A percentile compares a stretch with the other conserved stretches of the same genome.
Conservation (phyloP, 495 filamentous ascomycete species). For the Lophiotrema nucula region DNA sequence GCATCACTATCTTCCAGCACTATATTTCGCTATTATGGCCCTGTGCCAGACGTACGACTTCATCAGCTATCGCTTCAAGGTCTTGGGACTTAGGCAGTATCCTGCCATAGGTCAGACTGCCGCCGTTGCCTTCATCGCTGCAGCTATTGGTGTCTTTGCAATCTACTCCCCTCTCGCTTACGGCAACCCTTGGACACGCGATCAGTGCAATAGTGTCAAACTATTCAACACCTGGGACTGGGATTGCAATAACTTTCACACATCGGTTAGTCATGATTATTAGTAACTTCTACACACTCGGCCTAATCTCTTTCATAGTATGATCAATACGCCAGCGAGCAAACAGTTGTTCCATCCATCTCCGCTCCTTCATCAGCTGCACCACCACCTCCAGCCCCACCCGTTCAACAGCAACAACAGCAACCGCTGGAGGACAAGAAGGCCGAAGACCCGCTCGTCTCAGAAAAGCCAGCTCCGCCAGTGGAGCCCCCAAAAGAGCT, state of each 20-base stretch:
- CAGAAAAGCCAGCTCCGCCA: conserved; percentile 33
- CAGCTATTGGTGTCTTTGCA: conserved; percentile 73
- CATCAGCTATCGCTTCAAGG: conserved; percentile 62
- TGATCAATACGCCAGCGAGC: conserved; percentile 29
- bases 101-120: conserved; percentile 70
- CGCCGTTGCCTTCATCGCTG: conserved; percentile 66
- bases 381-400: conserved; percentile 8
- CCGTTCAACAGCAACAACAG: conserved; percentile 34
- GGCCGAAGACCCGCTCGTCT: conserved; percentile 9
- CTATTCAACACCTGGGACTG: conserved; percentile 90
- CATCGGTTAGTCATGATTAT: conserved; percentile 70
- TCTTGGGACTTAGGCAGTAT: conserved; percentile 65
- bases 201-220: conserved; percentile 81
- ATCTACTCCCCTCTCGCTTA: conserved; percentile 87
- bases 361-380: conserved; percentile 17
- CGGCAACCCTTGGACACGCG: conserved; percentile 89
- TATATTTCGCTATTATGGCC: conserved; percentile 90
- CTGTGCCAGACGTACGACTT: conserved; percentile 90
- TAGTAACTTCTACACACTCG: neutral
- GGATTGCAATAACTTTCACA: conserved; percentile 91
- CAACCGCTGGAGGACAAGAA: conserved; percentile 22
- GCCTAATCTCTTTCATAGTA: conserved; percentile 22
- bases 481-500: conserved; percentile 7
- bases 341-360: conserved; percentile 4
- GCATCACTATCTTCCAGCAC: conserved; percentile 93